These are phyloP conservation scores for Cordyceps fumosorosea DNA, from an alignment of 2,329 filamentous ascomycete species.

Conservation along the genomic window DNA sequence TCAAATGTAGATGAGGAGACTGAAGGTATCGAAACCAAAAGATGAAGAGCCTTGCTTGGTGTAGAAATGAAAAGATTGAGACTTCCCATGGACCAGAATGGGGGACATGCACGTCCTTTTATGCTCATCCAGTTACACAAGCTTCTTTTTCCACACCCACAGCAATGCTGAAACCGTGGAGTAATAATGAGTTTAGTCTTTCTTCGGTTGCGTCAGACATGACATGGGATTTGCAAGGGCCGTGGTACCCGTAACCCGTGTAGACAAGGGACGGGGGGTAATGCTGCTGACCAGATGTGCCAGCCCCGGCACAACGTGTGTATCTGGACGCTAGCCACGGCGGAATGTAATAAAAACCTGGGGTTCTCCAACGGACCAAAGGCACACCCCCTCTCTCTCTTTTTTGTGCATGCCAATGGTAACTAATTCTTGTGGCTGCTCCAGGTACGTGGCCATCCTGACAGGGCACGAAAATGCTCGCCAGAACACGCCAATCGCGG, in stretches of 20 bases:
- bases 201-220: conserved; percentile 5
- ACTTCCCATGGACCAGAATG: not conserved
- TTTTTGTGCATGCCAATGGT: not conserved
- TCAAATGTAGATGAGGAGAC: not conserved
- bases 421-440: not conserved
- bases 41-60: not conserved
- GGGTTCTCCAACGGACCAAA: not conserved
- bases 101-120: conserved; percentile 4
- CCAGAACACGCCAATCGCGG: conserved; percentile 1
- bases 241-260: not conserved
- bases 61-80: not conserved
- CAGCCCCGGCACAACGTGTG: not conserved
- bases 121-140: not conserved
- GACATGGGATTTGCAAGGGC: conserved; percentile 11
- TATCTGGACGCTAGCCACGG: not conserved
- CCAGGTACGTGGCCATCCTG: not conserved
- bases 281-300: not conserved
- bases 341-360: not conserved
- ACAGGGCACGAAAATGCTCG: not conserved
- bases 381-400: not conserved
- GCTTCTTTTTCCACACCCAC: not conserved
- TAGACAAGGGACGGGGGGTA: not conserved
- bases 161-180: not conserved
- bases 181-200: not conserved
- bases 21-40: not conserved